Conservation (phyloP, 192 early-diverging fungal species). For the Umbelopsis ramanniana region DNA sequence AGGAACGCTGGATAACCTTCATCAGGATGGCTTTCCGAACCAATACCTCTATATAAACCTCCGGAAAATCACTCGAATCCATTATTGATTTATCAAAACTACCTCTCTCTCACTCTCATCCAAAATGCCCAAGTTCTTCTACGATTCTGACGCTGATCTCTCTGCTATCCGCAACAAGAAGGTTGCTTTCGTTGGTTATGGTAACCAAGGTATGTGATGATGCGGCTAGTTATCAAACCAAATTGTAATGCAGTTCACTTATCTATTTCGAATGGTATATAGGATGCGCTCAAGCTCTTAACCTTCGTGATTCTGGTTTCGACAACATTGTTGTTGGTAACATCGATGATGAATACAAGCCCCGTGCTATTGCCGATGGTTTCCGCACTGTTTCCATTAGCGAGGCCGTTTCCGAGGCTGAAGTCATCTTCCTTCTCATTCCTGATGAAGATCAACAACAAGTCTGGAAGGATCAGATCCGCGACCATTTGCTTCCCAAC, state of each 20-base stretch:
- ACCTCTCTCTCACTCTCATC: not conserved
- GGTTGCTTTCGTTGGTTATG: constrained; percentile 30
- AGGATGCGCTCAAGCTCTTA: constrained; percentile 26
- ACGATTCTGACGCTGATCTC: constrained; percentile 27
- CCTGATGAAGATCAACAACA: constrained; percentile 30
- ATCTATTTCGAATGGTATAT: not conserved
- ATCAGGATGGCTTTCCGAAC: not conserved
- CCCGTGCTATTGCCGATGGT: constrained; percentile 13
- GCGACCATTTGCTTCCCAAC: constrained; percentile 11
- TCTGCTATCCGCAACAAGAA: constrained; percentile 31
- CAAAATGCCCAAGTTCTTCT: constrained; percentile 19
- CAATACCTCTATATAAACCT: not conserved
- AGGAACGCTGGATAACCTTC: constrained; percentile 16
- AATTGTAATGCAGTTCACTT: not conserved
- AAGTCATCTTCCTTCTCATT: constrained; percentile 26
- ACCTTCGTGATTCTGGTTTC: constrained; percentile 28
- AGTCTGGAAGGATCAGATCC: constrained; percentile 24
- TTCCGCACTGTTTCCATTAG: constrained; percentile 19
- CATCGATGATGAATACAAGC: constrained; percentile 30
- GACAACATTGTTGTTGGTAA: constrained; percentile 25
- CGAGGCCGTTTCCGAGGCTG: constrained; percentile 12
- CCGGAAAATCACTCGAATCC: not conserved
- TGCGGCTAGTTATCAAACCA: not conserved
- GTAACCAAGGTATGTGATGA: constrained; percentile 28
- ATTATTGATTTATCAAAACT: not conserved